These are phyloP conservation scores for Suillus placidus DNA, from an alignment of 768 basidiomycete genomes.

Conservation along the genomic window DNA sequence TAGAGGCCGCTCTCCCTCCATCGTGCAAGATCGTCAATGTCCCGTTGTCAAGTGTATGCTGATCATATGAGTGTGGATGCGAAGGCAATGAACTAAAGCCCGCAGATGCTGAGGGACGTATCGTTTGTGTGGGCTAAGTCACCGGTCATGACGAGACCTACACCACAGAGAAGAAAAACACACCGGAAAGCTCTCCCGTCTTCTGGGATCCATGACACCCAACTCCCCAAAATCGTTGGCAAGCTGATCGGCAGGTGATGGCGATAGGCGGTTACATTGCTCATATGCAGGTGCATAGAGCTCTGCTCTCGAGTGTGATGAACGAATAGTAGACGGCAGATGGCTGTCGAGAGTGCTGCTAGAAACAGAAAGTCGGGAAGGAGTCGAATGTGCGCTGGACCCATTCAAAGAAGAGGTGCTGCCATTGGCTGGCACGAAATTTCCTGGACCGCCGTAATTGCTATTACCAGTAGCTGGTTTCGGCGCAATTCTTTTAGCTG, in stretches of 20 bases:
- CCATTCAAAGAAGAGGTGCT: constrained; percentile 29
- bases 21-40: neutral
- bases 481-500: constrained; percentile 63
- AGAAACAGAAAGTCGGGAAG: constrained; percentile 19
- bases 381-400: constrained; percentile 14
- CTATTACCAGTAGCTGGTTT: constrained; percentile 54
- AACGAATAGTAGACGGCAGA: constrained; percentile 60
- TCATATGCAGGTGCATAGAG: constrained; percentile 80
- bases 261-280: constrained; percentile 43
- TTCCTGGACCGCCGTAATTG: constrained; percentile 80
- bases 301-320: constrained; percentile 66
- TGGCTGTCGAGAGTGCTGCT: constrained; percentile 48
- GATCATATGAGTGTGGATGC: constrained; percentile 45
- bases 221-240: constrained; percentile 70
- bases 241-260: constrained; percentile 50
- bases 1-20: constrained; percentile 33
- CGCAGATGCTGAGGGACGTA: constrained; percentile 40
- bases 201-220: constrained; percentile 50
- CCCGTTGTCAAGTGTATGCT: constrained; percentile 14
- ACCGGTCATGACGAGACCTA: constrained; percentile 19
- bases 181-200: constrained; percentile 65
- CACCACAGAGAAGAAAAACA: constrained; percentile 28
- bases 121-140: constrained; percentile 38
- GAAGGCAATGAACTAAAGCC: constrained; percentile 37
- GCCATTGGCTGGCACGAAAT: constrained; percentile 61